These are phyloP conservation scores for Hypericum perforatum DNA, from an alignment of 345 rosid genomes.

Conservation along the genomic window DNA sequence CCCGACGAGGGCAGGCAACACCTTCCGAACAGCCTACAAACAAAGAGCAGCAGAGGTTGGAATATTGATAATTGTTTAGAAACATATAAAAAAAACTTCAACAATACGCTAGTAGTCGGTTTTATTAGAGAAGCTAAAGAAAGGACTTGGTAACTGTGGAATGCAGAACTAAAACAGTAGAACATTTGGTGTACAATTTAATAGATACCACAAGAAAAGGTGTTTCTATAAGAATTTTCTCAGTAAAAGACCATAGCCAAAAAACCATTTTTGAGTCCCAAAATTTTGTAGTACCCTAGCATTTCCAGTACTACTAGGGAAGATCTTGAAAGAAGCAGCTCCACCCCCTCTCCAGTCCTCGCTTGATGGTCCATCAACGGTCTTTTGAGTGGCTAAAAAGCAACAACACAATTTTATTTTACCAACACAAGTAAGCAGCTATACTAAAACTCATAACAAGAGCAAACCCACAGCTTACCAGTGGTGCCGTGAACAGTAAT, in stretches of 20 bases:
- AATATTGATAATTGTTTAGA: too few relatives aligned
- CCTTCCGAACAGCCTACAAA: conserved; percentile 70
- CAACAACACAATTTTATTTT: not conserved
- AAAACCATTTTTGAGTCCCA: too few relatives aligned
- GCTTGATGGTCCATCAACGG: too few relatives aligned
- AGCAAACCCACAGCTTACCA: conserved; percentile 19
- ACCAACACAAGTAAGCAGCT: not conserved
- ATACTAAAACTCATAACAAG: not conserved
- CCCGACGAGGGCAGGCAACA: conserved; percentile 46
- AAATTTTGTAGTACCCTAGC: conserved; percentile 47
- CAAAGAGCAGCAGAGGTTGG: not conserved
- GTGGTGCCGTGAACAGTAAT: conserved; percentile 69
- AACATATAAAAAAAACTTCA: too few relatives aligned
- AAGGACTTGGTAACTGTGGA: too few relatives aligned
- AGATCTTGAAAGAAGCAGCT: conserved; percentile 65
- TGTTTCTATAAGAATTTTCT: too few relatives aligned
- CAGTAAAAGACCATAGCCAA: too few relatives aligned
- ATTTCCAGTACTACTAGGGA: conserved; percentile 72
- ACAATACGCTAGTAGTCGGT: too few relatives aligned
- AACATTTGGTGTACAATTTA: too few relatives aligned
- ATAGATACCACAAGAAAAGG: too few relatives aligned
- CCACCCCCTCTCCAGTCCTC: conserved; percentile 80
- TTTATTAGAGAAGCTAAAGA: too few relatives aligned
- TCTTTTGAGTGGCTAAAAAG: conserved; percentile 44
- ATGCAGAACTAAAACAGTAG: too few relatives aligned